Conservation (phyloP, 2,329 filamentous ascomycete genomes). For the Diaporthe velutina region DNA sequence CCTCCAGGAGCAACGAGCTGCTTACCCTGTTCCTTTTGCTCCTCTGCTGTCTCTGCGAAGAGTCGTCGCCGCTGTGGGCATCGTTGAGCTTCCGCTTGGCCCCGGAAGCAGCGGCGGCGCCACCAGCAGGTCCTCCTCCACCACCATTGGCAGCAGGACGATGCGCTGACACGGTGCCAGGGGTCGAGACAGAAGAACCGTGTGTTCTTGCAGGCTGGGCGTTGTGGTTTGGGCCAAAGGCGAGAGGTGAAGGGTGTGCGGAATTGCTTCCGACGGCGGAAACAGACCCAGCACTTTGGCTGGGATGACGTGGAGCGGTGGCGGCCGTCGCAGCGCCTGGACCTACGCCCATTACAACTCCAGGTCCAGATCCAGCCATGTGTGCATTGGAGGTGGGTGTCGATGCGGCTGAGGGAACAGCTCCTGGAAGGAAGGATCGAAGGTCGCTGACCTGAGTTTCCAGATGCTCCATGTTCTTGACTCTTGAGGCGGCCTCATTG, state of each 20-base stretch:
- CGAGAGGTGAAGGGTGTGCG: conserved; percentile 49
- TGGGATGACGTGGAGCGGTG: conserved; percentile 45
- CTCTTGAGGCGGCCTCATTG: conserved; percentile 22
- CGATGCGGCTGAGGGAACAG: conserved; percentile 43
- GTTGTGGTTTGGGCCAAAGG: conserved; percentile 43
- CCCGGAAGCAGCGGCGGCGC: conserved; percentile 33
- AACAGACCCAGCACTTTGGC: conserved; percentile 42
- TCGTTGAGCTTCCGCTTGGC: conserved; percentile 56
- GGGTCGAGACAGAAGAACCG: conserved; percentile 8
- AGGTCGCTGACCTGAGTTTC: conserved; percentile 67
- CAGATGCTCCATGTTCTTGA: conserved; percentile 63
- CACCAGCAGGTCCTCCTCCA: background rate
- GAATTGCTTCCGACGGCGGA: conserved; percentile 63
- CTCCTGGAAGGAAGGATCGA: conserved; percentile 60
- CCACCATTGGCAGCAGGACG: conserved; percentile 1
- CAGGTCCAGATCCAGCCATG: conserved; percentile 41
- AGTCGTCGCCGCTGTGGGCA: conserved; percentile 50
- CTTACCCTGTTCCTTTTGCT: conserved; percentile 72
- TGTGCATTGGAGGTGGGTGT: conserved; percentile 14
- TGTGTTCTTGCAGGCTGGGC: conserved; percentile 41
- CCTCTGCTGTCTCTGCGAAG: conserved; percentile 62
- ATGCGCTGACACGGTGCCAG: background rate
- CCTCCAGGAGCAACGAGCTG: conserved; percentile 38
- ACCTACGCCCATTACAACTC: conserved; percentile 9
- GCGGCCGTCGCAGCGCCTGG: conserved; percentile 41